Conservation (phyloP, 495 filamentous ascomycete genomes). For the Penicillium odoratum region DNA sequence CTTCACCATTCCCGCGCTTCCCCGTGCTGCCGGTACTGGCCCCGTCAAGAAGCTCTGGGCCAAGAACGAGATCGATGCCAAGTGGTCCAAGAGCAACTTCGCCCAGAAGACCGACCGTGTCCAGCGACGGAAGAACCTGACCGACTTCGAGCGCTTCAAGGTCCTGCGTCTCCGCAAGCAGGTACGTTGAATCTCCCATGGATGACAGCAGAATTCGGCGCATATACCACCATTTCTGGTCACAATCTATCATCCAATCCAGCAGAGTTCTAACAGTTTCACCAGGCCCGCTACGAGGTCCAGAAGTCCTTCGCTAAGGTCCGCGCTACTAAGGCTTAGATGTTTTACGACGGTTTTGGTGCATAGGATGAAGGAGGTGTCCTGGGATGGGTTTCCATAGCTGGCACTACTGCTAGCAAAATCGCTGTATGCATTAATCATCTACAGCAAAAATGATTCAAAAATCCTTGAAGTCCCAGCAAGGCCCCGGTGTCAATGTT, state of each 20-base stretch:
- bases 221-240: neutral
- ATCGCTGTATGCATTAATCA: slow-evolving; percentile 51
- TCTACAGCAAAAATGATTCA: slow-evolving; percentile 52
- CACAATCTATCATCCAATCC: neutral
- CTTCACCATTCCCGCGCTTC: slow-evolving; percentile 83
- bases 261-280: slow-evolving; percentile 16
- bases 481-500: slow-evolving; percentile 34
- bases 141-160: slow-evolving; percentile 99
- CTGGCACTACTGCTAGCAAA: slow-evolving; percentile 45
- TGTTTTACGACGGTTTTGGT: slow-evolving; percentile 47
- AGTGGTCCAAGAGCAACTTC: slow-evolving; percentile 85
- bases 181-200: slow-evolving; percentile 46
- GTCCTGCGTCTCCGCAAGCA: slow-evolving; percentile 97
- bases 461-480: slow-evolving; percentile 51
- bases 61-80: slow-evolving; percentile 79
- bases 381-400: slow-evolving; percentile 50
- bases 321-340: slow-evolving; percentile 56
- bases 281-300: slow-evolving; percentile 84
- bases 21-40: slow-evolving; percentile 80
- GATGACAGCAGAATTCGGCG: neutral
- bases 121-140: slow-evolving; percentile 84
- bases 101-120: slow-evolving; percentile 83
- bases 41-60: slow-evolving; percentile 84
- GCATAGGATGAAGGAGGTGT: slow-evolving; percentile 50
- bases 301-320: slow-evolving; percentile 88